phyloP scores from a whole-genome alignment of 2,329 filamentous ascomycete species.

The Leptographium galeiforme region DNA sequence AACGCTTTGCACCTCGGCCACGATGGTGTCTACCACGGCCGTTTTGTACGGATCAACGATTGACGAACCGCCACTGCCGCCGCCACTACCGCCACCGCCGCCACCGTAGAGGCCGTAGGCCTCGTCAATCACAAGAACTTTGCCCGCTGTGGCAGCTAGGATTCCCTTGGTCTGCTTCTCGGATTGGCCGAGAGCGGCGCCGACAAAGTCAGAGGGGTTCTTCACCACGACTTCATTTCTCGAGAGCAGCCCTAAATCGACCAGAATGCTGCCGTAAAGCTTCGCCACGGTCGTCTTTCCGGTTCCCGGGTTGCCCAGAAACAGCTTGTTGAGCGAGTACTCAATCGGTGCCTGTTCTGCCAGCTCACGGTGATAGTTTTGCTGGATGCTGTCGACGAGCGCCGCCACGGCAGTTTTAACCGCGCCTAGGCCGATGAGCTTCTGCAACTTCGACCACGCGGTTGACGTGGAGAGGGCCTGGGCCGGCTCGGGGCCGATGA shows the following conservation, averaged over 20 bases:
- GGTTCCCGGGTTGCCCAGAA: constrained; percentile 59
- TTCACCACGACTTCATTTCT: constrained; percentile 61
- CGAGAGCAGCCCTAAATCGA: constrained; percentile 51
- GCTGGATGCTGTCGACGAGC: constrained; percentile 45
- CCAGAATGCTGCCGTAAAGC: constrained; percentile 55
- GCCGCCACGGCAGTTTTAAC: constrained; percentile 50
- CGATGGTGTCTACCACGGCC: constrained; percentile 60
- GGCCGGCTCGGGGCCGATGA: constrained; percentile 56
- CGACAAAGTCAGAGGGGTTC: constrained; percentile 63
- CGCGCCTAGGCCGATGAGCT: constrained; percentile 41
- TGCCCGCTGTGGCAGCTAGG: constrained; percentile 50
- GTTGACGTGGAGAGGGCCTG: constrained; percentile 33
- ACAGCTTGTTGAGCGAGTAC: constrained; percentile 54
- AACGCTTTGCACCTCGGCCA: constrained; percentile 56
- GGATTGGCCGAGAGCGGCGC: constrained; percentile 47
- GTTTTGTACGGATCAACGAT: constrained; percentile 35
- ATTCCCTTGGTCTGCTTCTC: constrained; percentile 63
- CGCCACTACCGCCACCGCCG: constrained; percentile 15
- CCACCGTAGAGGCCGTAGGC: constrained; percentile 52
- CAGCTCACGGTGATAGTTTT: constrained; percentile 55
- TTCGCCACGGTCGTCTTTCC: constrained; percentile 67
- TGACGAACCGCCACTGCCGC: constrained; percentile 9
- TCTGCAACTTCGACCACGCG: constrained; percentile 45
- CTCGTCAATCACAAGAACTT: constrained; percentile 70
- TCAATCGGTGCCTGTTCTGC: constrained; percentile 43